Percentiles rank a stretch among this genome's conserved stretches.
These are phyloP conservation scores for Xylariaceae sp. DNA, from an alignment of 2,329 filamentous ascomycete species.

Conservation along the genomic window DNA sequence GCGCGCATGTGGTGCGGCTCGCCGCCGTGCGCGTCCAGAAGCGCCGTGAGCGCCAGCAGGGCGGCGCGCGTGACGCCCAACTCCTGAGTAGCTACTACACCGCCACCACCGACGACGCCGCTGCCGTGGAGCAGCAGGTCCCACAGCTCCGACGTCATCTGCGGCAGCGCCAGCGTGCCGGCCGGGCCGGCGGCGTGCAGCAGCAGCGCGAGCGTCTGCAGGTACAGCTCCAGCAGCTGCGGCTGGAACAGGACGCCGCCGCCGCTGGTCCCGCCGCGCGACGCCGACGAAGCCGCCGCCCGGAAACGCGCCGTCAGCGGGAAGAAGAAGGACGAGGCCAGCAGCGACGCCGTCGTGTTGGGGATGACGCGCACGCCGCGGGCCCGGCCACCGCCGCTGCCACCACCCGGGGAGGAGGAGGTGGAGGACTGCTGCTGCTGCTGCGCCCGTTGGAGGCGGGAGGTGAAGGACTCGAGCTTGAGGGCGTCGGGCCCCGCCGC, in stretches of 20 bases:
- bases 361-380: slow-evolving; percentile 50
- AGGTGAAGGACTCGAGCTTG: slow-evolving; percentile 85
- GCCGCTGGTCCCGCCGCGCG: slow-evolving; percentile 31
- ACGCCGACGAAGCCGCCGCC: slow-evolving; percentile 42
- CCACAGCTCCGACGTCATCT: slow-evolving; percentile 81
- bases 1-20: slow-evolving; percentile 63
- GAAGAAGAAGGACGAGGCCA: slow-evolving; percentile 75
- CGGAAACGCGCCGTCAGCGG: slow-evolving; percentile 78
- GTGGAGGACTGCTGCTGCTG: slow-evolving; percentile 39
- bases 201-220: slow-evolving; percentile 79
- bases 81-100: slow-evolving; percentile 40
- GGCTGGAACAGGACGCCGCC: slow-evolving; percentile 63
- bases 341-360: slow-evolving; percentile 70
- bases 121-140: slow-evolving; percentile 68
- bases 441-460: slow-evolving; percentile 63
- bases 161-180: slow-evolving; percentile 65
- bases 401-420: slow-evolving; percentile 1
- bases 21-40: slow-evolving; percentile 74
- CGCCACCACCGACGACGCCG: slow-evolving; percentile 42
- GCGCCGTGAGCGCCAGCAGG: slow-evolving; percentile 68
- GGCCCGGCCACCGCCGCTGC: slow-evolving; percentile 10
- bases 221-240: slow-evolving; percentile 66
- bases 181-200: slow-evolving; percentile 77
- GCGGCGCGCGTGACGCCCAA: slow-evolving; percentile 63
- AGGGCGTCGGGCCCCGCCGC: slow-evolving; percentile 73